Evolutionary conservation across 352 stramenopile genomes (phyloP).

Genomic region (Pilasporangium apinafurcum): DNA sequence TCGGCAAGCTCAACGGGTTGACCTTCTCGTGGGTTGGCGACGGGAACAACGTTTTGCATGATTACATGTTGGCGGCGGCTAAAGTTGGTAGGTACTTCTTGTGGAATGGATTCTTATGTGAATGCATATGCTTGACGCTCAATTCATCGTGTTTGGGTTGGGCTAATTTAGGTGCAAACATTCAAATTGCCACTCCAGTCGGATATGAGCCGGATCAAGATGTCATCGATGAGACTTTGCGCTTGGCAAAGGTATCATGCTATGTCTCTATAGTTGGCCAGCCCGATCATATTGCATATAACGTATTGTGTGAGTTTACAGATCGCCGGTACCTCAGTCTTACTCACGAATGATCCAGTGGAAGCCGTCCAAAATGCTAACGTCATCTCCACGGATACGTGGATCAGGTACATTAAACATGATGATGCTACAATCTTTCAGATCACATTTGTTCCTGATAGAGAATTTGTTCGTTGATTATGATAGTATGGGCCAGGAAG

Average conservation of each 20-base stretch:
- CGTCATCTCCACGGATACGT: conserved; percentile 97
- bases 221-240: conserved; percentile 88
- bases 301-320: conserved; percentile 1
- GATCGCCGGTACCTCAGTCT: conserved; percentile 57
- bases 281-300: no score
- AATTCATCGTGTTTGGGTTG: background rate
- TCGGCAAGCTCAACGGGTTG: conserved; percentile 82
- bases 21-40: conserved; percentile 98
- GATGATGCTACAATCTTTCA: background rate
- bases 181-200: conserved; percentile 92
- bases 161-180: conserved; percentile 82
- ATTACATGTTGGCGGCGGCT: conserved; percentile 94
- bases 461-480: background rate
- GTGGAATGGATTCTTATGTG: background rate
- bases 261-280: no score
- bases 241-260: conserved; percentile 52
- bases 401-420: conserved; percentile 69
- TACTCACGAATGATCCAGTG: conserved; percentile 86
- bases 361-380: conserved; percentile 93
- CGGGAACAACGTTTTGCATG: conserved; percentile 97
- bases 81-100: conserved; percentile 71
- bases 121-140: no score
- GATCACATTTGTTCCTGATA: background rate
- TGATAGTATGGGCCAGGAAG: conserved; percentile 89
- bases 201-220: conserved; percentile 90